Evolutionary conservation across 768 basidiomycete species (phyloP).

Genomic region (Lactifluus subvellereus): DNA sequence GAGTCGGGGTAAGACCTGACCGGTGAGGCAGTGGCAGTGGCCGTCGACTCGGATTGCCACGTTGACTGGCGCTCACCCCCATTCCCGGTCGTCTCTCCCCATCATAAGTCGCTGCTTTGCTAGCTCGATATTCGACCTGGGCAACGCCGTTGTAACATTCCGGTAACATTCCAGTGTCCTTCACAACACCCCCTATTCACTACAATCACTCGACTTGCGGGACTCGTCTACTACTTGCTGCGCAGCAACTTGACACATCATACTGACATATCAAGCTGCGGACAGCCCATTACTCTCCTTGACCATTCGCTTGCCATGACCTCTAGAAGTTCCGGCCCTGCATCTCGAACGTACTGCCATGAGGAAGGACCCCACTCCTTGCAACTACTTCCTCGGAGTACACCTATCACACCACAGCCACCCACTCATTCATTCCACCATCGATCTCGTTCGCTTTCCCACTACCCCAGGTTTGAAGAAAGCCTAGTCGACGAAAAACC

Average conservation of each 20-base stretch:
- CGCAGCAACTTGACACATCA: conserved; percentile 5
- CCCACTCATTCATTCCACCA: background rate
- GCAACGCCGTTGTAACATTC: background rate
- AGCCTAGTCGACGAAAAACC: conserved; percentile 8
- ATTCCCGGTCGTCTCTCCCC: background rate
- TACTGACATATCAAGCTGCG: background rate
- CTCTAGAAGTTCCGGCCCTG: background rate
- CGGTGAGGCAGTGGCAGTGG: too few species aligned
- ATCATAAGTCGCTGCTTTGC: background rate
- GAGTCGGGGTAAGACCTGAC: background rate
- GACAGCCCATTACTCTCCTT: background rate
- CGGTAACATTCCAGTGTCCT: background rate
- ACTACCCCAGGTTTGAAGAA: conserved; percentile 13
- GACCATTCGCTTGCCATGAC: background rate
- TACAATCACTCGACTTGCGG: background rate
- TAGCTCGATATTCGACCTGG: background rate
- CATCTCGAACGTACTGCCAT: conserved; percentile 7
- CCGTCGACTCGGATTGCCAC: too few species aligned
- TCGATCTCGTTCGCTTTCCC: conserved; percentile 11
- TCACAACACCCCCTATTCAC: background rate
- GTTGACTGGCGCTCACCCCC: background rate
- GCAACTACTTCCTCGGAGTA: conserved; percentile 9
- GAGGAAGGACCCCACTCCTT: conserved; percentile 4
- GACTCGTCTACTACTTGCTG: background rate
- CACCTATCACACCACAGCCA: conserved; percentile 7